A percentile compares a stretch with the other conserved stretches of the same genome.
Evolutionary conservation across 768 basidiomycete species (phyloP).

Genomic region (Plicaturopsis crispa): DNA sequence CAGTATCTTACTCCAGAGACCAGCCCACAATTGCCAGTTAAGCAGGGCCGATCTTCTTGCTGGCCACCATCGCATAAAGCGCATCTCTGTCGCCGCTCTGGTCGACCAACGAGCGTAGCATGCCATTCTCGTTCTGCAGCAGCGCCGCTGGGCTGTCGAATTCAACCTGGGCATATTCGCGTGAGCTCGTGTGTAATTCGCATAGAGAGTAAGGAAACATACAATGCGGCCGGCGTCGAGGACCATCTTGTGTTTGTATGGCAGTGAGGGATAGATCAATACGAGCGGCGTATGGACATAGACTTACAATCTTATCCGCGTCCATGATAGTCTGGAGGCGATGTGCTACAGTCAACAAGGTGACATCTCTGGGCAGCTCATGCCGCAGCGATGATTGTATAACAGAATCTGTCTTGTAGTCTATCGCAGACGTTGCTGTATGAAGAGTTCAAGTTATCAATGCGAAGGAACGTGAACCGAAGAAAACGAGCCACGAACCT

Average conservation of each 20-base stretch:
- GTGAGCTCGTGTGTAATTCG: no score
- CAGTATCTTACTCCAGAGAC: no score
- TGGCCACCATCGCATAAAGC: slow-evolving; percentile 26
- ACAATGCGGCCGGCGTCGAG: slow-evolving; percentile 31
- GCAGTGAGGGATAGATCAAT: slow-evolving; percentile 1
- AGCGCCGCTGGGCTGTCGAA: slow-evolving; percentile 44
- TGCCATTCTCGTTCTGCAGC: slow-evolving; percentile 32
- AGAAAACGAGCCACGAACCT: slow-evolving; percentile 19
- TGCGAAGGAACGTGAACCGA: neutral
- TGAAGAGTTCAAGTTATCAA: neutral
- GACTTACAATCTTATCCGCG: slow-evolving; percentile 49
- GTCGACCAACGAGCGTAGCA: slow-evolving; percentile 33
- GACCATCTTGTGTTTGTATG: slow-evolving; percentile 27
- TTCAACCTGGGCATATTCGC: no score
- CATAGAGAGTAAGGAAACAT: no score
- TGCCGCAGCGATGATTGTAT: slow-evolving; percentile 51
- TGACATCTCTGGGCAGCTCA: slow-evolving; percentile 33
- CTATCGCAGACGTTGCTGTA: slow-evolving; percentile 40
- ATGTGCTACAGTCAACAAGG: slow-evolving; percentile 54
- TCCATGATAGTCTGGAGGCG: slow-evolving; percentile 53
- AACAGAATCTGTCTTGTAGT: slow-evolving; percentile 48
- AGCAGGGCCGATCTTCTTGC: no score
- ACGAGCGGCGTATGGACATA: neutral
- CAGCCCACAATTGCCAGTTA: no score
- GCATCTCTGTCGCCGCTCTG: slow-evolving; percentile 32